Conservation (phyloP, 2,329 filamentous ascomycete genomes). For the Cladosporium sp. region DNA sequence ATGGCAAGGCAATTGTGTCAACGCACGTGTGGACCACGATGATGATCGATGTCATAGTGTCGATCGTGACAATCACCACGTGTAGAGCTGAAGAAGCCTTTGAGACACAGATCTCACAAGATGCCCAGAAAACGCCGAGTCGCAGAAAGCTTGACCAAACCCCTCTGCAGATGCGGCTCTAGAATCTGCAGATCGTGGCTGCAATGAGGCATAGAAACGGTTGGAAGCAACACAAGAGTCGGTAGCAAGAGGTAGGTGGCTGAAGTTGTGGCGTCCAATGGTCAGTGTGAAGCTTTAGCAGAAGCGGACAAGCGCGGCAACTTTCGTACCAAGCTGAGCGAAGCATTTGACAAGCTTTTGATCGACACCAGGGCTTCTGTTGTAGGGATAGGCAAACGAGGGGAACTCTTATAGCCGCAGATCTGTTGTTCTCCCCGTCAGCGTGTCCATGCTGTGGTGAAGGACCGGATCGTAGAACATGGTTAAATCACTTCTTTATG, state of each 20-base stretch:
- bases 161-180: not conserved
- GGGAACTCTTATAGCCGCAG: not conserved
- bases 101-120: not conserved
- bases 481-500: no score
- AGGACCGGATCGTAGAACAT: no score
- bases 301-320: not conserved
- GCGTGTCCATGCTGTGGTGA: no score
- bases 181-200: not conserved
- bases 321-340: not conserved
- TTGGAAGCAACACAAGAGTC: not conserved
- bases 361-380: not conserved
- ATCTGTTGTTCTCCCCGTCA: not conserved
- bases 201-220: not conserved
- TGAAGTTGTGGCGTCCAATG: not conserved
- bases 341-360: slow-evolving; percentile 12
- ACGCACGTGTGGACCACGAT: slow-evolving; percentile 3
- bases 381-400: not conserved
- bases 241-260: slow-evolving; percentile 2
- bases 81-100: not conserved
- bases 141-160: not conserved
- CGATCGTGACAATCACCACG: not conserved
- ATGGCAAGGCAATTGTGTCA: not conserved
- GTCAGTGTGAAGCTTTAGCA: not conserved
- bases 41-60: not conserved
- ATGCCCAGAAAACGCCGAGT: not conserved